Base-by-base conservation (phyloP, 2,329 filamentous ascomycete genomes). In the Dendryphion nanum region DNA sequence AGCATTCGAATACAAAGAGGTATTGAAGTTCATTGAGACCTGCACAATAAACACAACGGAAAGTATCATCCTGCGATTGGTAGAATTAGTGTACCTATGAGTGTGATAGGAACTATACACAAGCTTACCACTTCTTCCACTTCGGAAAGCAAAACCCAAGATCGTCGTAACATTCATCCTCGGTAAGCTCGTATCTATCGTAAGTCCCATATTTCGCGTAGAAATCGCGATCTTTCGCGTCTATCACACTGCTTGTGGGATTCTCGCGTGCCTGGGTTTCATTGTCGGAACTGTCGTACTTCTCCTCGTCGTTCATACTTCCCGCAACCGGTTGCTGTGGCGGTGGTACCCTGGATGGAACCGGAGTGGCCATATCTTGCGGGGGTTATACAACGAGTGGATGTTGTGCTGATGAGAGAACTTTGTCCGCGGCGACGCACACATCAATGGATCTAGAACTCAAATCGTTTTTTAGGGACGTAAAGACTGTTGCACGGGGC, bases 1-100 rank as follows among this genome's bases (percentile, higher is more conserved):
- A 1, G 70, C 76, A 40, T 78, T 79, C 33, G 73, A 71, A 53
- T 76, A 79, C 5, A 79, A 63, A 5, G 72, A 75, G 0, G 76
- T 75, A 56, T 79, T 79, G 61, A 79, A 75, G 56, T 79, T 79
- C 74, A 79, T 79, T 12, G 72, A 75, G 2, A 75, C 68, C 45
- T 78, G 75, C 1, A 79, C 72, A 7, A 72, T 52, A 54, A 78
- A 77, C 45, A 79, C 70, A 50, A 76, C 61, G 18, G 60, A 64
- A 18, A 79, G 64, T 37, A 77, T 73, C 34, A 51, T 64, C n/a
- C n/a, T n/a, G n/a, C n/a, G n/a, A n/a, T n/a, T n/a, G n/a, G n/a
- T n/a, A n/a, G n/a, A n/a, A n/a, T n/a, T n/a, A n/a, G n/a, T n/a
- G n/a, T n/a, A n/a, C n/a, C n/a, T n/a, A n/a, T n/a, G n/a, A n/a